A percentile compares a stretch with the other conserved stretches of the same genome.
These are phyloP conservation scores for Elymus sibiricus DNA, from an alignment of 176 grass and related monocot species.

Conservation along the genomic window DNA sequence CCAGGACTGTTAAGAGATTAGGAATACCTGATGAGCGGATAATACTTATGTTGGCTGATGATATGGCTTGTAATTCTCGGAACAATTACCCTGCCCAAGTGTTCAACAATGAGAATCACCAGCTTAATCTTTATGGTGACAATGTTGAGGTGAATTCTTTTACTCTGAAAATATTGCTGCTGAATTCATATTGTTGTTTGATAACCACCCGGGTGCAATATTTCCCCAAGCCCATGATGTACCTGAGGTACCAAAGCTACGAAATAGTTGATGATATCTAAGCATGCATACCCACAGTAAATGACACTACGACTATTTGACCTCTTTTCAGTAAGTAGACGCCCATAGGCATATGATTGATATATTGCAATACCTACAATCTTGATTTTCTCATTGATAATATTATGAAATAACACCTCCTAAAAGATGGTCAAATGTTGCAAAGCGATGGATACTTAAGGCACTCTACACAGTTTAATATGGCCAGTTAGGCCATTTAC, in stretches of 20 bases:
- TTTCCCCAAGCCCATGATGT: not conserved
- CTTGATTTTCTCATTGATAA: not conserved
- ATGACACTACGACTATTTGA: not conserved
- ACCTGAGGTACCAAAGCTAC: not conserved
- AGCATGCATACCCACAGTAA: not conserved
- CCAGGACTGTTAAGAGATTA: conserved; percentile 92
- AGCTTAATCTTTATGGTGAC: conserved; percentile 92
- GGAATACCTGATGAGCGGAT: conserved; percentile 96
- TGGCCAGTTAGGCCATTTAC: not conserved
- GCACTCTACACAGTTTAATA: not conserved
- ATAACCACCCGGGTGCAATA: not conserved
- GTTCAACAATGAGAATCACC: conserved; percentile 99
- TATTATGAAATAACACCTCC: not conserved
- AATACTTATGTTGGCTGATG: conserved; percentile 98
- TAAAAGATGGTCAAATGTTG: not conserved
- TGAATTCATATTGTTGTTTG: conserved; percentile 10
- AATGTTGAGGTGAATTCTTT: conserved; percentile 83
- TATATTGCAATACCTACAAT: not conserved
- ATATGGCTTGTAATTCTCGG: conserved; percentile 94
- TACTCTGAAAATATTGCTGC: not conserved
- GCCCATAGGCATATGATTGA: not conserved
- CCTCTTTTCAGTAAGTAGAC: not conserved
- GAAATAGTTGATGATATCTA: not conserved
- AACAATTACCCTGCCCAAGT: conserved; percentile 98
- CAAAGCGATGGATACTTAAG: not conserved